These are phyloP conservation scores for Quercus tomentella DNA, from an alignment of 331 rosid genomes.

Conservation along the genomic window DNA sequence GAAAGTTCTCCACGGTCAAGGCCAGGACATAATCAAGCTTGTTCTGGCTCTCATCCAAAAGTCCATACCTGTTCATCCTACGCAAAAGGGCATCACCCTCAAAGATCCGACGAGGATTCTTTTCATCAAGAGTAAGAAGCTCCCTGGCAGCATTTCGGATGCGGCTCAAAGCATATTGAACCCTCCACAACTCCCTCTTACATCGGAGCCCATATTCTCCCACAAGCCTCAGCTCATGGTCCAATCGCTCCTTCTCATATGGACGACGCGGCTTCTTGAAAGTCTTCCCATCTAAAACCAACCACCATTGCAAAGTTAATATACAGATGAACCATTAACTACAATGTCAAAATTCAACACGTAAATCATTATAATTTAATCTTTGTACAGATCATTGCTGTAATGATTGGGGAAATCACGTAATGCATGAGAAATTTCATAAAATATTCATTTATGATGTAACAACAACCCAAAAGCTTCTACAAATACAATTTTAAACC, in stretches of 20 bases:
- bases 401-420: no score
- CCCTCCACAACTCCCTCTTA: constrained; percentile 44
- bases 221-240: constrained; percentile 36
- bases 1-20: constrained; percentile 37
- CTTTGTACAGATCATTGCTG: no score
- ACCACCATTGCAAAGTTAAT: neutral
- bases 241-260: constrained; percentile 41
- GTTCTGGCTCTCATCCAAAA: constrained; percentile 44
- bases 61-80: constrained; percentile 37
- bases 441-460: no score
- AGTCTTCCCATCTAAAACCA: constrained; percentile 35
- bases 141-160: constrained; percentile 37
- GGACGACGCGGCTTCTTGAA: constrained; percentile 39
- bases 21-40: constrained; percentile 46
- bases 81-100: constrained; percentile 43
- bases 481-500: no score
- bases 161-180: constrained; percentile 42
- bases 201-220: constrained; percentile 43
- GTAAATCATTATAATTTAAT: no score
- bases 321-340: neutral
- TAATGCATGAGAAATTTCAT: no score
- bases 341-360: neutral
- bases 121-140: constrained; percentile 41
- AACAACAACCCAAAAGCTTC: no score
- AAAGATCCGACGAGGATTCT: constrained; percentile 36